A percentile compares a stretch with the other conserved stretches of the same genome.
Conservation (phyloP, 2,329 filamentous ascomycete species). For the Coniochaeta sp. region DNA sequence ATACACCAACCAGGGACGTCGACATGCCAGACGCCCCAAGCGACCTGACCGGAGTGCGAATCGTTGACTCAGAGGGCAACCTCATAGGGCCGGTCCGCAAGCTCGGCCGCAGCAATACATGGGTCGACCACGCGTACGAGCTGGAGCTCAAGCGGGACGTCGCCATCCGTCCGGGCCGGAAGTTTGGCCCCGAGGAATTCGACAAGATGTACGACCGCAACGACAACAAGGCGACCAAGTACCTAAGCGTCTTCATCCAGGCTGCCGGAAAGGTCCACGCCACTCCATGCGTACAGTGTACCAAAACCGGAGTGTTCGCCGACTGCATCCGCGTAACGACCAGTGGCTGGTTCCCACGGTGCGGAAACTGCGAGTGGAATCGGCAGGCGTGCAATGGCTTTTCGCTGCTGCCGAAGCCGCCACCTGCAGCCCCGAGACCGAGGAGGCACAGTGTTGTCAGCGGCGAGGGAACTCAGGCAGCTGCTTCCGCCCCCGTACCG, state of each 20-base stretch:
- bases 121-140: conserved; percentile 27
- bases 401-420: not conserved
- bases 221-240: conserved; percentile 36
- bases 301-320: conserved; percentile 35
- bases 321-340: conserved; percentile 29
- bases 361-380: conserved; percentile 46
- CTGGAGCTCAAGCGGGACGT: conserved; percentile 31
- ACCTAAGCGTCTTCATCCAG: conserved; percentile 43
- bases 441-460: not conserved
- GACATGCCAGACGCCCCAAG: not conserved
- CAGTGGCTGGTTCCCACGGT: conserved; percentile 36
- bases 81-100: conserved; percentile 29
- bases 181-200: conserved; percentile 31
- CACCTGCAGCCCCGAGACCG: not conserved
- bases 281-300: conserved; percentile 32
- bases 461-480: not conserved
- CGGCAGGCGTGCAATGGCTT: conserved; percentile 21
- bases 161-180: conserved; percentile 32
- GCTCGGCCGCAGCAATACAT: conserved; percentile 31
- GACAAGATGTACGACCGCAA: conserved; percentile 32
- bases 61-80: conserved; percentile 29
- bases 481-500: too few species aligned
- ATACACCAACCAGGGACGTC: not conserved
- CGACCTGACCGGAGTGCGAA: conserved; percentile 20
- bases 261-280: conserved; percentile 36